A percentile compares a stretch with the other conserved stretches of the same genome.
phyloP scores from a whole-genome alignment of 2,329 filamentous ascomycete genomes.

The Cadophora luteo-olivacea region DNA sequence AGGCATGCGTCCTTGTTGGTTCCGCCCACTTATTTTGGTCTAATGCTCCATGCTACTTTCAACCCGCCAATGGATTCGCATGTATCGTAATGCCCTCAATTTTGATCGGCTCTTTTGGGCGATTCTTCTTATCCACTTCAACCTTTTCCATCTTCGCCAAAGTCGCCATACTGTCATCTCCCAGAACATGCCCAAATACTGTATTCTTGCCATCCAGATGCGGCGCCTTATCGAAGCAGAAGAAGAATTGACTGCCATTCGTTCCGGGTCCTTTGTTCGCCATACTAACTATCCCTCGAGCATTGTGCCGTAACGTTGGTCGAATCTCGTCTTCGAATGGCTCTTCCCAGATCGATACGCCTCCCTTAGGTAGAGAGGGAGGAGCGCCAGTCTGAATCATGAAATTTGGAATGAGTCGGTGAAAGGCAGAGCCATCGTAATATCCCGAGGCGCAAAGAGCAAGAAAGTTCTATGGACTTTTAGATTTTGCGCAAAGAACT shows the following conservation, averaged over 20 bases:
- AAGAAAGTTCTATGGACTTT: conserved; percentile 74
- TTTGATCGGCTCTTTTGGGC: conserved; percentile 69
- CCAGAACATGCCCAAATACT: conserved; percentile 78
- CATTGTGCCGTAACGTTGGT: conserved; percentile 70
- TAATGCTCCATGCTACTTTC: conserved; percentile 15
- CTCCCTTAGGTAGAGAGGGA: conserved; percentile 67
- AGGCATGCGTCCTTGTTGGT: background rate
- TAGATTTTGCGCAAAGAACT: conserved; percentile 25
- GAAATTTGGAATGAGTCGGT: conserved; percentile 81
- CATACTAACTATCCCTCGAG: conserved; percentile 76
- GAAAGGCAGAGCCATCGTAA: conserved; percentile 78
- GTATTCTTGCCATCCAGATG: conserved; percentile 87
- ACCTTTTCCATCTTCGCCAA: conserved; percentile 74
- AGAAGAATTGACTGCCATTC: conserved; percentile 83
- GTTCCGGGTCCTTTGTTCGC: conserved; percentile 77
- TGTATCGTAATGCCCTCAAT: conserved; percentile 78
- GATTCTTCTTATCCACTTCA: conserved; percentile 78
- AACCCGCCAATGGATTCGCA: conserved; percentile 77
- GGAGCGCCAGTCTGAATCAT: conserved; percentile 80
- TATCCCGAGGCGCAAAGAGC: conserved; percentile 82
- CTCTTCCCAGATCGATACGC: conserved; percentile 74
- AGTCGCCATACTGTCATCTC: conserved; percentile 67
- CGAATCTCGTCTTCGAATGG: conserved; percentile 84
- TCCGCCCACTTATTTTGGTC: background rate
- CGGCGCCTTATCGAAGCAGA: conserved; percentile 77